Conservation (phyloP, 169 alveolate genomes). For the Plasmodium cynomolgi region DNA sequence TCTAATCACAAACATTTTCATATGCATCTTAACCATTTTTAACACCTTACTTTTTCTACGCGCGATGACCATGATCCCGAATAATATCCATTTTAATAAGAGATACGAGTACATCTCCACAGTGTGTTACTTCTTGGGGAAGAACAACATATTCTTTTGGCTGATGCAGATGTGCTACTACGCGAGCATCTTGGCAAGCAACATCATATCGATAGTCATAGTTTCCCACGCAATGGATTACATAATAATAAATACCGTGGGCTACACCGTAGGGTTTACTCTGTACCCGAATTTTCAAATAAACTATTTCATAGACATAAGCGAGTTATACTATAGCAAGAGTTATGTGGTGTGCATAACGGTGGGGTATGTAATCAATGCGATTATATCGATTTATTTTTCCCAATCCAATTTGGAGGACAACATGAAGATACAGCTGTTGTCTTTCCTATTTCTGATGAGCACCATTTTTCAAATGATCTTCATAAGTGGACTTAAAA, state of each 20-base stretch:
- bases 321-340: conserved; percentile 30
- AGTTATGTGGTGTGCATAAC: conserved; percentile 78
- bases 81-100: conserved; percentile 83
- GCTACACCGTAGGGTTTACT: conserved; percentile 81
- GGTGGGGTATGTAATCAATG: conserved; percentile 82
- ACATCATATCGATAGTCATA: conserved; percentile 77
- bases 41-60: conserved; percentile 82
- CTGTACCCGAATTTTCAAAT: conserved; percentile 66
- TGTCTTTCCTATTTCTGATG: conserved; percentile 80
- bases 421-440: conserved; percentile 80
- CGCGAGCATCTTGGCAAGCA: conserved; percentile 80
- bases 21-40: conserved; percentile 77
- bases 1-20: conserved; percentile 74
- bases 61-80: conserved; percentile 85
- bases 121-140: conserved; percentile 82
- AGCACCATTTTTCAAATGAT: conserved; percentile 77
- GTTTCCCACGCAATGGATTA: conserved; percentile 83
- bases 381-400: conserved; percentile 77
- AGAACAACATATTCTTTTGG: conserved; percentile 76
- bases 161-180: conserved; percentile 78
- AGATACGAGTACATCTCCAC: conserved; percentile 84
- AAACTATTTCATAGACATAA: conserved; percentile 8
- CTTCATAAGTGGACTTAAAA: conserved; percentile 34
- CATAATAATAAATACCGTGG: conserved; percentile 76
- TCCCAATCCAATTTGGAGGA: conserved; percentile 82